Evolutionary conservation across 768 basidiomycete species (phyloP).

Genomic region (Postia placenta): DNA sequence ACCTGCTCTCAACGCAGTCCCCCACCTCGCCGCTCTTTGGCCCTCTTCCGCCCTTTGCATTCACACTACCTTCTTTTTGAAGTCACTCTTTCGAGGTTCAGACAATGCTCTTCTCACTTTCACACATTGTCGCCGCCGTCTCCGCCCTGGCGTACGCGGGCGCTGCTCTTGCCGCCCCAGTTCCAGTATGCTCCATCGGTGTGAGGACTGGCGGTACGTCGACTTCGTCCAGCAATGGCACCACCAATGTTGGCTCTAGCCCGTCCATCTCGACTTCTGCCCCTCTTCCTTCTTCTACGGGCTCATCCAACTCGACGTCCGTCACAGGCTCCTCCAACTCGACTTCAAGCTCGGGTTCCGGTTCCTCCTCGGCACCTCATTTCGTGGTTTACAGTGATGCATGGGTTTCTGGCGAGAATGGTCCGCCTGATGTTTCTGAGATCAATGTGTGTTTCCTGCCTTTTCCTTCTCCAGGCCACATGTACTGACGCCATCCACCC

Average conservation of each 20-base stretch:
- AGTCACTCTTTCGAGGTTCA: neutral
- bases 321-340: slow-evolving; percentile 4
- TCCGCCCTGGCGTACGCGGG: neutral
- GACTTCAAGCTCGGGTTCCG: slow-evolving; percentile 14
- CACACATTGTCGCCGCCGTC: slow-evolving; percentile 1
- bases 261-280: neutral
- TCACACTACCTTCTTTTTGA: neutral
- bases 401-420: slow-evolving; percentile 38
- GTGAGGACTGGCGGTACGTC: neutral
- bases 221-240: neutral
- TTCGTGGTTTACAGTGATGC: slow-evolving; percentile 39
- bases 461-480: neutral
- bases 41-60: slow-evolving; percentile 1
- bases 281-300: slow-evolving; percentile 4
- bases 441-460: slow-evolving; percentile 30
- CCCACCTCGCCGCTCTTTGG: slow-evolving; percentile 4
- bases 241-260: neutral
- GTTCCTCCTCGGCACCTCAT: slow-evolving; percentile 41
- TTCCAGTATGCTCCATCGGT: slow-evolving; percentile 1
- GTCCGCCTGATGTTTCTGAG: slow-evolving; percentile 40
- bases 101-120: slow-evolving; percentile 1
- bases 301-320: slow-evolving; percentile 10
- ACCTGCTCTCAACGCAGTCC: slow-evolving; percentile 6
- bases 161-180: slow-evolving; percentile 1
- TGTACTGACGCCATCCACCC: neutral